A percentile compares a stretch with the other conserved stretches of the same genome.
Conservation (phyloP, 495 filamentous ascomycete genomes). For the Penicillium salamii region DNA sequence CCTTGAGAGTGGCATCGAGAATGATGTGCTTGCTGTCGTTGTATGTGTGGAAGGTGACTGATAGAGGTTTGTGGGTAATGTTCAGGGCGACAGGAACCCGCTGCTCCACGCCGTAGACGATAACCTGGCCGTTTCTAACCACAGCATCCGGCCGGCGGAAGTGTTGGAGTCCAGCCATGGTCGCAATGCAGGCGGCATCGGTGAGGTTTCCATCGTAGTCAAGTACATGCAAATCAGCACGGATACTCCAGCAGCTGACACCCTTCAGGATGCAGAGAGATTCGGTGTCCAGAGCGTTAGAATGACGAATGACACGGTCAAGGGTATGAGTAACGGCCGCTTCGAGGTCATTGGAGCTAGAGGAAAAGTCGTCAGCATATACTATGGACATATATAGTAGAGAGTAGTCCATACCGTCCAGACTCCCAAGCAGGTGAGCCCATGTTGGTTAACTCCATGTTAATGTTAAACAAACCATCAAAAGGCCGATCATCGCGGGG, state of each 20-base stretch:
- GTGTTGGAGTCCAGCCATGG: constrained; percentile 83
- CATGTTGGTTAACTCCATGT: constrained; percentile 88
- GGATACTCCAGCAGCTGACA: constrained; percentile 83
- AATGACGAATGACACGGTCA: constrained; percentile 90
- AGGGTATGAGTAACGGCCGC: constrained; percentile 80
- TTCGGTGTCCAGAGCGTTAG: constrained; percentile 87
- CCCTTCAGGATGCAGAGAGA: constrained; percentile 91
- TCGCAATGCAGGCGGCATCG: constrained; percentile 78
- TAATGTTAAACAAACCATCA: constrained; percentile 90
- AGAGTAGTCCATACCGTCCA: constrained; percentile 55
- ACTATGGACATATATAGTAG: background rate
- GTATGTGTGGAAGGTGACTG: constrained; percentile 80
- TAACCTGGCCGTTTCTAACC: constrained; percentile 76
- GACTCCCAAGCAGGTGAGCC: constrained; percentile 86
- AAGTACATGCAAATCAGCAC: constrained; percentile 85
- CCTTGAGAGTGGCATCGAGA: constrained; percentile 73
- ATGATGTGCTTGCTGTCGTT: constrained; percentile 65
- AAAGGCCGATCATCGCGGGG: constrained; percentile 88
- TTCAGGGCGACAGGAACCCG: constrained; percentile 84
- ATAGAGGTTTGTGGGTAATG: constrained; percentile 86
- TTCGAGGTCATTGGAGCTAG: constrained; percentile 72
- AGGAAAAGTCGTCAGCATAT: constrained; percentile 7
- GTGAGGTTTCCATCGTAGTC: constrained; percentile 86
- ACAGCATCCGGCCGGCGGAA: constrained; percentile 85
- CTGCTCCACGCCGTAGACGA: constrained; percentile 78